These are phyloP conservation scores for Metarhizium sp. DNA, from an alignment of 2,329 filamentous ascomycete species.

Conservation along the genomic window DNA sequence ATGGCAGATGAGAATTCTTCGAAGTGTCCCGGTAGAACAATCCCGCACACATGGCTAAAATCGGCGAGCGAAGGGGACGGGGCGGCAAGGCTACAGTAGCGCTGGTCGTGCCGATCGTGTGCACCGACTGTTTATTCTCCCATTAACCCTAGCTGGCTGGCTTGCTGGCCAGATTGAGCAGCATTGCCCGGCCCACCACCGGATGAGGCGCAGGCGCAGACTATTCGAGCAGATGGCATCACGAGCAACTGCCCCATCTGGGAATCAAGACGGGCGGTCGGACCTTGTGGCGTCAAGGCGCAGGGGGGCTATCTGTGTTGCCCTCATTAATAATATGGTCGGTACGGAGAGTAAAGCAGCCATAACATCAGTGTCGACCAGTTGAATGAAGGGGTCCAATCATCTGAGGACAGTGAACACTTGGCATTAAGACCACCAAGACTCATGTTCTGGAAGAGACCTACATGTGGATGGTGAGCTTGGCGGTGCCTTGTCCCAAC, in stretches of 20 bases:
- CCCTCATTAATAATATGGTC: background rate
- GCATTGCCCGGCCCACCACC: background rate
- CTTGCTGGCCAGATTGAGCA: too few relatives aligned
- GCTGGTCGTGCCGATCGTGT: background rate
- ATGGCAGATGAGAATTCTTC: background rate
- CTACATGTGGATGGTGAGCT: background rate
- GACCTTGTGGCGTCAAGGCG: background rate
- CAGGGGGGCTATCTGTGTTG: background rate
- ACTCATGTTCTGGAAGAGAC: background rate
- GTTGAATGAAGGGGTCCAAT: background rate
- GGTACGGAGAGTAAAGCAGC: background rate
- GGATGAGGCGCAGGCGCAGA: background rate
- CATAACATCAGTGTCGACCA: background rate
- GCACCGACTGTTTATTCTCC: too few relatives aligned
- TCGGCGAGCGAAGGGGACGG: background rate
- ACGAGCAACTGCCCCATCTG: background rate
- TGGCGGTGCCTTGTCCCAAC: too few relatives aligned
- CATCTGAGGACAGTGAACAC: background rate
- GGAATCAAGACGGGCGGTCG: background rate
- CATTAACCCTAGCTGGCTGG: too few relatives aligned
- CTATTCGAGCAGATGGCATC: background rate
- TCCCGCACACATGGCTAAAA: background rate
- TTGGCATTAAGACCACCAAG: background rate
- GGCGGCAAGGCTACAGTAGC: background rate
- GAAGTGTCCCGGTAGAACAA: too few relatives aligned